Conservation (phyloP, 176 grass and related monocot species). For the Luzula sylvatica region DNA sequence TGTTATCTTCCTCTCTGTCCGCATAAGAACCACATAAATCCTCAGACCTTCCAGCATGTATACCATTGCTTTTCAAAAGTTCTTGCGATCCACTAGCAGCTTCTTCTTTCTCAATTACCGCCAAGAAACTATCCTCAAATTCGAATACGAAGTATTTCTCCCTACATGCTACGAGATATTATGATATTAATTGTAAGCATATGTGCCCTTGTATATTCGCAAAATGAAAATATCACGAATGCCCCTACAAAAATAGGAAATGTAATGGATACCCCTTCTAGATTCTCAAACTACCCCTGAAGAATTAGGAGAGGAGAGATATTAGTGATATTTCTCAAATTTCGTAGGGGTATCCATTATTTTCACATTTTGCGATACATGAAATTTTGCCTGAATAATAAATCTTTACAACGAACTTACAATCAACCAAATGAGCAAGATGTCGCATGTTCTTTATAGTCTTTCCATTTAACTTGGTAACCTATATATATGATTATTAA, state of each 20-base stretch:
- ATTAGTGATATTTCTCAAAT: too few relatives aligned
- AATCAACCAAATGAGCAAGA: slow-evolving; percentile 83
- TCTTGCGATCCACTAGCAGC: slow-evolving; percentile 34
- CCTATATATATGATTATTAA: slow-evolving; percentile 35
- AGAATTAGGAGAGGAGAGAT: too few relatives aligned
- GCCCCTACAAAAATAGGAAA: too few relatives aligned
- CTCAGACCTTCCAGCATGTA: slow-evolving; percentile 60
- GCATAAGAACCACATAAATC: slow-evolving; percentile 55
- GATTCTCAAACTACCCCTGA: too few relatives aligned
- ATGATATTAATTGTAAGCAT: too few relatives aligned
- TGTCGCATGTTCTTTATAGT: slow-evolving; percentile 87
- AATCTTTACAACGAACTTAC: slow-evolving; percentile 35
- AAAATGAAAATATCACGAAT: too few relatives aligned
- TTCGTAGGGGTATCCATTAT: too few relatives aligned
- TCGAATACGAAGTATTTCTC: slow-evolving; percentile 95
- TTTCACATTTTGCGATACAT: too few relatives aligned
- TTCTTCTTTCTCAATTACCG: slow-evolving; percentile 70
- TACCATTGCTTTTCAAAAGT: slow-evolving; percentile 81
- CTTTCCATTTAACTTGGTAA: slow-evolving; percentile 77
- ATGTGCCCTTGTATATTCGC: too few relatives aligned
- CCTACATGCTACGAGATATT: slow-evolving; percentile 49
- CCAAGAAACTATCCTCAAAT: slow-evolving; percentile 90
- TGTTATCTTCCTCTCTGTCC: slow-evolving; percentile 33
- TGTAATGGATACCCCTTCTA: too few relatives aligned
- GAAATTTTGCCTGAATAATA: too few relatives aligned